Conservation (phyloP, 2,329 filamentous ascomycete species). For the Proliferodiscus dingleyae region DNA sequence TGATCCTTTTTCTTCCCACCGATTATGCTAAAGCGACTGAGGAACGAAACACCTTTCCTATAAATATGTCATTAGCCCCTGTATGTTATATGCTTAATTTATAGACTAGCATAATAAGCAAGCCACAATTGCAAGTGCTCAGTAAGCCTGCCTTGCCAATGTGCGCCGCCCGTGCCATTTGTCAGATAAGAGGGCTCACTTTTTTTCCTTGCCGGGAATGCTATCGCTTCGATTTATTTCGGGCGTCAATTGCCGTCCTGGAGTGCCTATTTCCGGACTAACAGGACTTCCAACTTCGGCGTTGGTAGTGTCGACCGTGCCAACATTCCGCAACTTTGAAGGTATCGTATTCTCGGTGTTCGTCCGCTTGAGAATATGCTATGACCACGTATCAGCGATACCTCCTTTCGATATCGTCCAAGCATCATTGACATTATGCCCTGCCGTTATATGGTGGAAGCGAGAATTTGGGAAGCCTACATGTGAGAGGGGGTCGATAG, state of each 20-base stretch:
- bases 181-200: constrained; percentile 44
- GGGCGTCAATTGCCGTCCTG: constrained; percentile 34
- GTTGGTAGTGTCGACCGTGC: constrained; percentile 47
- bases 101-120: constrained; percentile 13
- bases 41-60: constrained; percentile 84
- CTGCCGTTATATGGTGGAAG: background rate
- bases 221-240: constrained; percentile 27
- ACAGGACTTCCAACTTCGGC: constrained; percentile 20
- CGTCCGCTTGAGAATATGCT: constrained; percentile 61
- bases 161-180: no score
- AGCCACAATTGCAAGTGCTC: constrained; percentile 13
- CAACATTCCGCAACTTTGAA: constrained; percentile 43
- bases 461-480: constrained; percentile 39
- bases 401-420: background rate
- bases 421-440: background rate
- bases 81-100: background rate
- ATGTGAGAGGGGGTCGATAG: constrained; percentile 64
- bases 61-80: constrained; percentile 7
- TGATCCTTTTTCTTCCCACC: constrained; percentile 67
- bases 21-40: constrained; percentile 75
- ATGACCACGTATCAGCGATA: constrained; percentile 19
- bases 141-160: constrained; percentile 13
- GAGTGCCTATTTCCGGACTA: constrained; percentile 22
- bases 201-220: constrained; percentile 53
- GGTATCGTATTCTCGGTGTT: constrained; percentile 57